phyloP scores from a whole-genome alignment of 164 flowering plant genomes.

The Stephania japonica region DNA sequence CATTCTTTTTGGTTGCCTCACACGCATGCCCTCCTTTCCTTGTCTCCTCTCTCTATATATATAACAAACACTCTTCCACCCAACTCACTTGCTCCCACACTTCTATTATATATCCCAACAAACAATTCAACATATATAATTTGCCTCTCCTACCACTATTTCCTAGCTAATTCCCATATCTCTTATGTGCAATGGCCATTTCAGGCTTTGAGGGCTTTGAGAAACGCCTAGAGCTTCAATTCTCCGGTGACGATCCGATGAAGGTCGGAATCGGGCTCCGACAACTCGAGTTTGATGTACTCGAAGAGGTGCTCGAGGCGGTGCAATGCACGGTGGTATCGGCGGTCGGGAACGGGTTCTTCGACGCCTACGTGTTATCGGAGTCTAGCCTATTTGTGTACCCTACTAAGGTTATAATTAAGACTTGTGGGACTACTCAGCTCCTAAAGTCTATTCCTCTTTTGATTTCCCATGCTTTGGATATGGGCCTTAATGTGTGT shows the following conservation, averaged over 20 bases:
- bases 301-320: conserved; percentile 49
- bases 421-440: conserved; percentile 96
- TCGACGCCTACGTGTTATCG: conserved; percentile 86
- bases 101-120: not conserved
- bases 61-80: not conserved
- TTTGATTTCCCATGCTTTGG: conserved; percentile 39
- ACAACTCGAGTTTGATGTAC: conserved; percentile 32
- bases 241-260: conserved; percentile 58
- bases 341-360: conserved; percentile 55
- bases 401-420: conserved; percentile 80
- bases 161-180: not conserved
- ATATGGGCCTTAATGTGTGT: conserved; percentile 39
- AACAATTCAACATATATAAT: not conserved
- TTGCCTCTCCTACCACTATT: too few relatives aligned
- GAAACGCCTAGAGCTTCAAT: conserved; percentile 79
- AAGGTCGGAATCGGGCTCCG: conserved; percentile 38
- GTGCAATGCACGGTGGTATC: conserved; percentile 93
- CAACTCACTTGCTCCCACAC: conserved; percentile 1
- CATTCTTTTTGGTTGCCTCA: conserved; percentile 3
- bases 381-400: conserved; percentile 89
- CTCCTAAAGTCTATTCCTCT: conserved; percentile 75
- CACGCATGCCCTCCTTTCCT: conserved; percentile 1
- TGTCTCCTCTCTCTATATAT: not conserved
- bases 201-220: conserved; percentile 83
- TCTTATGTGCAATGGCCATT: not conserved